Evolutionary conservation across 2,329 filamentous ascomycete species (phyloP).

Genomic region (Corinectria fuckeliana): DNA sequence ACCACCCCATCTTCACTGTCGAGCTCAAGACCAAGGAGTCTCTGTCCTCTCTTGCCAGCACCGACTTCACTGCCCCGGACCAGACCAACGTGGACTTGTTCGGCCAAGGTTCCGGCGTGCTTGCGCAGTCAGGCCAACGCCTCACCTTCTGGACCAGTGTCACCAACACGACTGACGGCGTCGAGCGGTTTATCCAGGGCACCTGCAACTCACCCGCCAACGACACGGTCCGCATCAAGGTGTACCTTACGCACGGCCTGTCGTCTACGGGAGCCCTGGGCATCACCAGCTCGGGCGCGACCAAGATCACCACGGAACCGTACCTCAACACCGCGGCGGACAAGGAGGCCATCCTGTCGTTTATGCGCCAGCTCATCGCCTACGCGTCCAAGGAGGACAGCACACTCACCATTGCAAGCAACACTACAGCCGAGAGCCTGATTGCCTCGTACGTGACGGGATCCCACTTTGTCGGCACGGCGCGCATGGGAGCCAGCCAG

Average conservation of each 20-base stretch:
- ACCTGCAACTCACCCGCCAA: slow-evolving; percentile 52
- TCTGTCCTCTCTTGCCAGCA: slow-evolving; percentile 44
- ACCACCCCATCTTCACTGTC: slow-evolving; percentile 55
- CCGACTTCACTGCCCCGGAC: slow-evolving; percentile 36
- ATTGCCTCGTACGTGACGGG: slow-evolving; percentile 59
- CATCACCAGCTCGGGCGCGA: slow-evolving; percentile 48
- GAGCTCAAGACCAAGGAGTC: slow-evolving; percentile 48
- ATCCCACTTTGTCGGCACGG: slow-evolving; percentile 63
- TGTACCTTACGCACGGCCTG: slow-evolving; percentile 59
- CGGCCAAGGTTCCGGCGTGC: slow-evolving; percentile 45
- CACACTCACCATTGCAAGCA: slow-evolving; percentile 57
- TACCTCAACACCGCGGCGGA: slow-evolving; percentile 43
- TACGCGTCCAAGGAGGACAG: slow-evolving; percentile 66
- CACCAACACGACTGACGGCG: slow-evolving; percentile 47
- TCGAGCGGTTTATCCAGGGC: slow-evolving; percentile 50
- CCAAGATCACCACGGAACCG: slow-evolving; percentile 49
- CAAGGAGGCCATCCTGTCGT: slow-evolving; percentile 53
- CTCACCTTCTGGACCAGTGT: slow-evolving; percentile 56
- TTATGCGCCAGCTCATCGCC: slow-evolving; percentile 67
- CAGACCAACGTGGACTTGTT: slow-evolving; percentile 42
- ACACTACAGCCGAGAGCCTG: slow-evolving; percentile 56
- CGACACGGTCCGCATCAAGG: slow-evolving; percentile 52
- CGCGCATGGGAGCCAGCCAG: slow-evolving; percentile 64
- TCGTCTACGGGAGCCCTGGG: slow-evolving; percentile 54
- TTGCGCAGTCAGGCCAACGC: slow-evolving; percentile 54